phyloP scores from a whole-genome alignment of 2,329 filamentous ascomycete genomes.

The Epichloe sibirici region DNA sequence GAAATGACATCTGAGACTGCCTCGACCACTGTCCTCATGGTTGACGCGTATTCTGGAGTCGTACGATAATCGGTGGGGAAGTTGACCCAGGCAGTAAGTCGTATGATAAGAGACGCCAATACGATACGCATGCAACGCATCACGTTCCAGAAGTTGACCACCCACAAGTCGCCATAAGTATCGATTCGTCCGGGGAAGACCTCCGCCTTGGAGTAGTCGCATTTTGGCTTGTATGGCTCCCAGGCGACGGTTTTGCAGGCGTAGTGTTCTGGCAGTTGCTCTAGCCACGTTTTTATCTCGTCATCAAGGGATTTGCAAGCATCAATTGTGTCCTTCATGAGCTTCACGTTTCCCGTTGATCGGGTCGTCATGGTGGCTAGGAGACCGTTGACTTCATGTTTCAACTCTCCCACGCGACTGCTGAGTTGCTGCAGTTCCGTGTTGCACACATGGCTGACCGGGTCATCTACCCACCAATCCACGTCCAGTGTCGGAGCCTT shows the following conservation, averaged over 20 bases:
- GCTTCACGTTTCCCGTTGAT: conserved; percentile 34
- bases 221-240: conserved; percentile 39
- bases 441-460: conserved; percentile 32
- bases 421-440: conserved; percentile 36
- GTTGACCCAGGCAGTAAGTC: conserved; percentile 47
- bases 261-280: conserved; percentile 35
- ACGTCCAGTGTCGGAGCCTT: conserved; percentile 38
- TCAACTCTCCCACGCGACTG: conserved; percentile 40
- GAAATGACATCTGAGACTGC: conserved; percentile 46
- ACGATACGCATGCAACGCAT: conserved; percentile 39
- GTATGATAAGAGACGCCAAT: conserved; percentile 39
- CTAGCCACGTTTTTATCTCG: conserved; percentile 38
- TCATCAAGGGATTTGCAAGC: conserved; percentile 39
- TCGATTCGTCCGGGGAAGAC: conserved; percentile 50
- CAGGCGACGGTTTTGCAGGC: conserved; percentile 39
- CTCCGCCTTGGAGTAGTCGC: conserved; percentile 39
- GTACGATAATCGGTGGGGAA: conserved; percentile 48
- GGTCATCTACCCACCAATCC: conserved; percentile 46
- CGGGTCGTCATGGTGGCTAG: conserved; percentile 30
- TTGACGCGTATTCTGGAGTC: conserved; percentile 46
- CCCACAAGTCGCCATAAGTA: conserved; percentile 45
- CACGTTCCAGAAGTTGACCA: conserved; percentile 43
- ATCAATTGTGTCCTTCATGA: conserved; percentile 38
- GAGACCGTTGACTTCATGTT: conserved; percentile 37
- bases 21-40: conserved; percentile 35